Evolutionary conservation across 176 grass and related monocot species (phyloP), one percentile per base, ranked within the genome.

Genomic region (Oryza meridionalis): DNA sequence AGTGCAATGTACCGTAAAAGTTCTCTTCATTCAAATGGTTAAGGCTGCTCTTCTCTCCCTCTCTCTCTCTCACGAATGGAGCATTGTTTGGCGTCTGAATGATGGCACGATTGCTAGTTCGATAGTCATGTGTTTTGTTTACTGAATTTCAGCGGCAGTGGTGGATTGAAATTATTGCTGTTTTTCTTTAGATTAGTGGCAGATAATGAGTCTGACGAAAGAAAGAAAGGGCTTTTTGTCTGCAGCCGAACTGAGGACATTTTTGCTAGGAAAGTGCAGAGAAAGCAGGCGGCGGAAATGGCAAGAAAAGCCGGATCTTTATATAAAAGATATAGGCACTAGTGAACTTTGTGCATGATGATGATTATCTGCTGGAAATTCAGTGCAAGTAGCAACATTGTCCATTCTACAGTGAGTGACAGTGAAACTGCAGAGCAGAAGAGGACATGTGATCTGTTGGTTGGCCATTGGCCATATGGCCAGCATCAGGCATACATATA

Each of bases 251-350:
- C 24, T 59, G 49, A 69, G 37, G 67, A 0, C 24, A 46, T 47
- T 7, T 53, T 88, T 74, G 35, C 25, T 75, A 33, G 5, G 6
- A 67, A 50, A 73, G 51, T 24, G 26, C 15, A 79, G 17, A 49
- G 55, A 72, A 51, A 66, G 25, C 12, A 35, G 42, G 38, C 79
- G 79, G 79, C 65, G 53, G 72, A 15, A 81, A 70, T 24, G 26
- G 31, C 13, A 71, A 77, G 22, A 82, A 27, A 77, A 76, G 8
- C n/a, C 4, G 35, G 21, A 16, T 29, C 6, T 19, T 65, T 22
- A 38, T 24, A 43, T 43, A 43, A 33, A 84, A 59, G 26, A 5
- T 79, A 42, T 43, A 33, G 11, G 16, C 46, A 31, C 1, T 11
- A 6, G 3, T 51, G 72, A 67, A 75, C 15, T 50, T 29, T 55